Conservation (phyloP, 1,284 basidiomycete genomes). For the Vanrija humicola region DNA sequence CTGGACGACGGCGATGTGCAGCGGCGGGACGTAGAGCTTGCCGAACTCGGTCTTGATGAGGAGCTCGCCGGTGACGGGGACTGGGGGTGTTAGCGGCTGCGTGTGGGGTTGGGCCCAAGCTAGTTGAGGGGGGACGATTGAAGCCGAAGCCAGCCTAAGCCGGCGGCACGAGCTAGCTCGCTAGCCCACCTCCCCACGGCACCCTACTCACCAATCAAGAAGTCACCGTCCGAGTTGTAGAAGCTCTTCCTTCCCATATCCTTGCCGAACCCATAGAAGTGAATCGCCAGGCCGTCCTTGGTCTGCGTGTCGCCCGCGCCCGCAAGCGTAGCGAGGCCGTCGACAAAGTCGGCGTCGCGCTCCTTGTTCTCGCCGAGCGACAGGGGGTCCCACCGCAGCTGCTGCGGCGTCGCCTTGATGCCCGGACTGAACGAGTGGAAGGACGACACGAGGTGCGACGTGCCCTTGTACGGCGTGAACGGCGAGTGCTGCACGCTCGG, state of each 20-base stretch:
- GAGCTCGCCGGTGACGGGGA: conserved; percentile 62
- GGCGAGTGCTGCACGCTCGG: conserved; percentile 54
- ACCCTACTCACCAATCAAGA: conserved; percentile 54
- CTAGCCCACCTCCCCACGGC: background rate
- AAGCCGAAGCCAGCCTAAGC: too few relatives aligned
- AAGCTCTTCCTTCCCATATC: conserved; percentile 65
- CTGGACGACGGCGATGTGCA: conserved; percentile 63
- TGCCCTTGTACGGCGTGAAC: conserved; percentile 10
- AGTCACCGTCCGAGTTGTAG: conserved; percentile 65
- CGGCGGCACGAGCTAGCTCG: too few relatives aligned
- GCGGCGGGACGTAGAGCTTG: conserved; percentile 62
- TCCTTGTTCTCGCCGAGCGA: conserved; percentile 42
- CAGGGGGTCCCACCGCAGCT: conserved; percentile 63
- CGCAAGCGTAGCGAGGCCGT: conserved; percentile 61
- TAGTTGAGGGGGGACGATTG: too few relatives aligned
- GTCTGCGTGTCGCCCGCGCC: conserved; percentile 63
- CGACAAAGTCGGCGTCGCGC: conserved; percentile 56
- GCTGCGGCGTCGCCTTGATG: conserved; percentile 53
- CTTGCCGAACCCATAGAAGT: conserved; percentile 60
- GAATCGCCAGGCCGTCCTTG: conserved; percentile 61
- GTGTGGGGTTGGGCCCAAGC: too few relatives aligned
- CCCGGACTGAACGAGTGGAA: conserved; percentile 4
- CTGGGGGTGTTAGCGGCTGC: background rate
- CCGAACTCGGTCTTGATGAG: conserved; percentile 69
- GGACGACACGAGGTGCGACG: conserved; percentile 5